These are phyloP conservation scores for Medicago arabica DNA, from an alignment of 306 rosid genomes.

Conservation along the genomic window DNA sequence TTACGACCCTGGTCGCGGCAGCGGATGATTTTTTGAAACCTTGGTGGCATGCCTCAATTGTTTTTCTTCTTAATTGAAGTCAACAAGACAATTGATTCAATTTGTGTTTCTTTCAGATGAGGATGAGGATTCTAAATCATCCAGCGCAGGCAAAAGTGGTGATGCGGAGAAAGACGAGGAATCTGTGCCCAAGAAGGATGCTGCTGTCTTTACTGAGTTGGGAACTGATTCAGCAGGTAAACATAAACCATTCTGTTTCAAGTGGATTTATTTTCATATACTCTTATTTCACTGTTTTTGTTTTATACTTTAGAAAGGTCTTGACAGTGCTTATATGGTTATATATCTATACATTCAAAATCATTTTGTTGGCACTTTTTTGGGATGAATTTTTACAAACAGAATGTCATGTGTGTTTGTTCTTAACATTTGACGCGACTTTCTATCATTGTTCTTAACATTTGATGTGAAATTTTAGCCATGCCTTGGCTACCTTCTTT, in stretches of 20 bases:
- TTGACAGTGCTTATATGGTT: neutral
- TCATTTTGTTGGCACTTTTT: constrained; percentile 1
- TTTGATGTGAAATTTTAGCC: too few relatives aligned
- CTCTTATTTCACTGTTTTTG: neutral
- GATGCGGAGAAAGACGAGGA: constrained; percentile 7
- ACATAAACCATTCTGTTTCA: neutral
- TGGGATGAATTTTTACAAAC: neutral
- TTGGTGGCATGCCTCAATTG: neutral
- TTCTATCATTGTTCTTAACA: neutral
- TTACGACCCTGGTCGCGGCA: neutral
- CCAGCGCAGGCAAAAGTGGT: neutral
- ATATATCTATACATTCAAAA: constrained; percentile 14
- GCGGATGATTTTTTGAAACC: neutral
- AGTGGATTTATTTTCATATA: neutral
- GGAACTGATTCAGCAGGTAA: neutral
- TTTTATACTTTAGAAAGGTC: neutral
- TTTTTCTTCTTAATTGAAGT: neutral
- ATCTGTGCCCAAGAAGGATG: neutral
- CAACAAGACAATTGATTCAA: constrained; percentile 9
- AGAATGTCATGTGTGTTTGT: neutral
- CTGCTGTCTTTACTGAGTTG: neutral
- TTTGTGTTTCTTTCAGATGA: constrained; percentile 16
- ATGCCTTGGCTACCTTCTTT: too few relatives aligned
- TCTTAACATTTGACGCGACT: neutral
- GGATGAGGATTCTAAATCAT: neutral